phyloP scores from a whole-genome alignment of 1,284 basidiomycete species.

The Irpex sp. region DNA sequence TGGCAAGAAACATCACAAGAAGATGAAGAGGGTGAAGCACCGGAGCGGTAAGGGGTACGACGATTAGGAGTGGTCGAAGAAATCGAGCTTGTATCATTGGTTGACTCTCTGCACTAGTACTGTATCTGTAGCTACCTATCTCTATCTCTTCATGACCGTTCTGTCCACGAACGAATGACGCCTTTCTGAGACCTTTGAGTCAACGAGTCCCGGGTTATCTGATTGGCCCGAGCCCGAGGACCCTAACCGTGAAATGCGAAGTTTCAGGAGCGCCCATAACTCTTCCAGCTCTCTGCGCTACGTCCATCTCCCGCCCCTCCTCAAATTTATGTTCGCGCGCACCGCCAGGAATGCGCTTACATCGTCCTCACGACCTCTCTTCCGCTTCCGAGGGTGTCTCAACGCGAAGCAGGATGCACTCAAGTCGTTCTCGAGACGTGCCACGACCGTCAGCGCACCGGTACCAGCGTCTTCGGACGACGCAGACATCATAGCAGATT shows the following conservation, averaged over 20 bases:
- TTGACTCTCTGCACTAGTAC: background rate
- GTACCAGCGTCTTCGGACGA: constrained; percentile 56
- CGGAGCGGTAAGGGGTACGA: constrained; percentile 91
- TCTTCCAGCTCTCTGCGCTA: background rate
- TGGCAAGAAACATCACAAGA: constrained; percentile 90
- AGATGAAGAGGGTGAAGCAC: constrained; percentile 78
- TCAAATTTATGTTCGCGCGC: constrained; percentile 48
- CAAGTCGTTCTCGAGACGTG: constrained; percentile 17
- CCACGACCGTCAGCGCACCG: constrained; percentile 24
- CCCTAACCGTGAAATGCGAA: background rate
- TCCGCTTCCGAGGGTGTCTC: constrained; percentile 43
- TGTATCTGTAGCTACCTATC: background rate
- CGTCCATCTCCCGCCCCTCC: constrained; percentile 7
- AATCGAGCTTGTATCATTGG: background rate
- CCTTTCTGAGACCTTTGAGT: too few species aligned
- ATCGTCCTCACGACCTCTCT: constrained; percentile 31
- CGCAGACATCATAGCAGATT: constrained; percentile 57
- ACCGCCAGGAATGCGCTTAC: constrained; percentile 37
- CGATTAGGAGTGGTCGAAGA: background rate
- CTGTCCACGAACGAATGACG: background rate
- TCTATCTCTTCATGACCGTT: background rate
- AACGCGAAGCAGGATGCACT: constrained; percentile 18
- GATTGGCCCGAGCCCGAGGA: background rate
- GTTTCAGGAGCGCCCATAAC: background rate
- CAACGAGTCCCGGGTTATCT: too few species aligned